Percentiles rank a stretch among this genome's conserved stretches.
phyloP scores from a whole-genome alignment of 2,329 filamentous ascomycete genomes.

The Ascochyta clinopodiicola region DNA sequence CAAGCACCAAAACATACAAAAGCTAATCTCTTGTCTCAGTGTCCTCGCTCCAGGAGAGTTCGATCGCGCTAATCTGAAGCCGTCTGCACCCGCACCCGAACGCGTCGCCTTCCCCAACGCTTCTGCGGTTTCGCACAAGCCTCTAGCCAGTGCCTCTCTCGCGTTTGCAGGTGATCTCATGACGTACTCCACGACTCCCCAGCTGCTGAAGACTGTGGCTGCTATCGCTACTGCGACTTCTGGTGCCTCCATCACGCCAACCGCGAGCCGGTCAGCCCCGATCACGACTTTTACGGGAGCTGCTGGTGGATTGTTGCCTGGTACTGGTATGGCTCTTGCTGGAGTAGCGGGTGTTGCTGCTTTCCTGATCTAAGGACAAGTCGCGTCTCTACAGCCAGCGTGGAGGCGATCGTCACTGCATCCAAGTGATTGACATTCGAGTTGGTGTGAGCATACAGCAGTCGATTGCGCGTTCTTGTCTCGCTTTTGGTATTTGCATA shows the following conservation, averaged over 20 bases:
- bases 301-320: constrained; percentile 5
- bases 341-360: constrained; percentile 15
- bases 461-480: too few relatives aligned
- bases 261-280: constrained; percentile 2
- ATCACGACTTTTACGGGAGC: constrained; percentile 14
- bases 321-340: constrained; percentile 3
- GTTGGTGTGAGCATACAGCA: too few relatives aligned
- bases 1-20: too few relatives aligned
- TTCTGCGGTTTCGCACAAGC: constrained; percentile 21
- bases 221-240: constrained; percentile 24
- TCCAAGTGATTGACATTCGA: background rate
- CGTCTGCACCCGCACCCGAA: constrained; percentile 21
- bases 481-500: too few relatives aligned
- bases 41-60: constrained; percentile 26
- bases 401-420: background rate
- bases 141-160: constrained; percentile 25
- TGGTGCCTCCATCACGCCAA: constrained; percentile 2
- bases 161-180: constrained; percentile 31
- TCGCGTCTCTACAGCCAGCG: background rate
- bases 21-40: constrained; percentile 13
- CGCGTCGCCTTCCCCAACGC: constrained; percentile 34
- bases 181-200: constrained; percentile 33
- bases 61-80: constrained; percentile 27
- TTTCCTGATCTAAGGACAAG: constrained; percentile 2
- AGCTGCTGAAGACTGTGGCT: constrained; percentile 32